Base-by-base conservation (phyloP, 164 flowering plant genomes). In the Liriodendron chinense region DNA sequence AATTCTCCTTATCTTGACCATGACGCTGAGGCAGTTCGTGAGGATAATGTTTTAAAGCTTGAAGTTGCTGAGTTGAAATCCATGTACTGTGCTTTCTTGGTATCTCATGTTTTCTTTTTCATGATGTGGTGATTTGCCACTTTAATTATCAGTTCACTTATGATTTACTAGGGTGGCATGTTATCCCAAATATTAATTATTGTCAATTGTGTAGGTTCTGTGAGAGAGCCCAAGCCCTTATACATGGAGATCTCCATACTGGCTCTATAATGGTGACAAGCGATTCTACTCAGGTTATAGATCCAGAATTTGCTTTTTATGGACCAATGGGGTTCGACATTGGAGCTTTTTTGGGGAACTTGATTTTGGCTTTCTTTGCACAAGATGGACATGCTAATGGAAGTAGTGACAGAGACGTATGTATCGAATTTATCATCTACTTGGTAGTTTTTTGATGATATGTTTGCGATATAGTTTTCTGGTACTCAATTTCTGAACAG, bases 221-320 rank as follows among this genome's bases (percentile, higher is more conserved):
- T 84, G 98, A 94, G 84, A 90, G 87, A 83, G 85, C 99, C 20
- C 99, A 96, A 81, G 97, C 99, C 72, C 83, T 96, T 23, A 83
- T 96, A 77, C 99, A 96, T 76, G 98, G 99, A 56, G 99, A 94
- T 85, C 97, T 94, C 56, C 98, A 96, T 81, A 94, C 98, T 77
- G 88, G 97, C 73, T 96, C 99, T 57, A 81, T 96, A 76, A 96
- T 96, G 99, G 99, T 91, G 69, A 92, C 99, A 69, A 71, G 2
- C 22, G 88, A 89, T 72, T 96, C 99, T 69, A 96, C 99, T 69
- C 98, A 94, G 75, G 91, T 96, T 75, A 94, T 96, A 71, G 98
- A 96, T 85, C 98, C 99, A 23, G 99, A 96, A 79, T 96, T 96
- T 83, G 82, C 92, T 26, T 90, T 91, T 81, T 91, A 91, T 84